These are phyloP conservation scores for Kwoniella botswanensis DNA, from an alignment of 768 basidiomycete genomes.

Conservation along the genomic window DNA sequence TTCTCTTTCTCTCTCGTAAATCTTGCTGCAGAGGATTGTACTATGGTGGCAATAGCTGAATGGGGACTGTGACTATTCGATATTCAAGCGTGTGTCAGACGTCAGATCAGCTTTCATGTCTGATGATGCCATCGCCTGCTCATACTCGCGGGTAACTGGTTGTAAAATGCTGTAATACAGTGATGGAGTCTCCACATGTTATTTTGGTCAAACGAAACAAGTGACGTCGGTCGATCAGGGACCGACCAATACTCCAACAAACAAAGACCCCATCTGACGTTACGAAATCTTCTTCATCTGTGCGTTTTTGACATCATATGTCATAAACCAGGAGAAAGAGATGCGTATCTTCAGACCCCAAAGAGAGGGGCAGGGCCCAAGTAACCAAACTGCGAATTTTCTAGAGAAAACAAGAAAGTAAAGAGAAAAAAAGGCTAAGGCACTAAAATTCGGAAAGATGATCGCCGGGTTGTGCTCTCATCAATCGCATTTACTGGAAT, in stretches of 20 bases:
- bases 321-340: neutral
- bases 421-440: neutral
- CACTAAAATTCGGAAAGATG: constrained; percentile 5
- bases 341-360: neutral
- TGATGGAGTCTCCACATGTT: no score
- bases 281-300: neutral
- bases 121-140: constrained; percentile 9
- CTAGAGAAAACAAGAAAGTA: neutral
- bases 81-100: no score
- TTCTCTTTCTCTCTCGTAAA: no score
- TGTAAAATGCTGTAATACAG: no score
- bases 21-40: no score
- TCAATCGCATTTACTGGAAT: neutral
- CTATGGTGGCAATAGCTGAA: no score
- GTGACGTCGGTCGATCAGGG: constrained; percentile 27
- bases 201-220: no score
- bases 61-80: no score
- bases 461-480: constrained; percentile 14
- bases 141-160: neutral
- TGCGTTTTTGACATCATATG: neutral
- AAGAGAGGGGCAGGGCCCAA: neutral
- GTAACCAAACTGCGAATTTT: neutral
- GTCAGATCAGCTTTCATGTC: no score
- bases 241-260: neutral
- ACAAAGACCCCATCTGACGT: neutral